A percentile compares a stretch with the other conserved stretches of the same genome.
Conservation (phyloP, 164 flowering plant species). For the Stephania yunnanensis region DNA sequence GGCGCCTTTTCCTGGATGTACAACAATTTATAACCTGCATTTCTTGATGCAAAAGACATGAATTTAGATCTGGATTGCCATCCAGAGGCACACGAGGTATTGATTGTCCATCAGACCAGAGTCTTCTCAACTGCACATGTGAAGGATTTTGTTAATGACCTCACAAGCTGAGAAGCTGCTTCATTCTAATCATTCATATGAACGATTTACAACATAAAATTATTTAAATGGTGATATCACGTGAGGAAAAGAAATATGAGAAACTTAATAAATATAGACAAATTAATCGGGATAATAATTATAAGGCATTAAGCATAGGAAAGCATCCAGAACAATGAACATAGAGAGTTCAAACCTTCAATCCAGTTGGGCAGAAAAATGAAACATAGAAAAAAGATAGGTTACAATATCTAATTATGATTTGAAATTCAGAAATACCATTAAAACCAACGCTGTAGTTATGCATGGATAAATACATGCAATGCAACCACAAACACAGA, state of each 20-base stretch:
- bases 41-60: constrained; percentile 81
- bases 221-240: not conserved
- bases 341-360: not conserved
- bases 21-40: constrained; percentile 92
- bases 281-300: no score
- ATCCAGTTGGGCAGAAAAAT: not conserved
- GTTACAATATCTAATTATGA: not conserved
- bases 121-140: constrained; percentile 68
- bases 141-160: constrained; percentile 15
- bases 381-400: not conserved
- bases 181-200: not conserved
- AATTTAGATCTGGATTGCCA: constrained; percentile 70
- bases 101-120: constrained; percentile 72
- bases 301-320: not conserved
- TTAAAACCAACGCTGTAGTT: not conserved
- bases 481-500: not conserved
- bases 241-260: not conserved
- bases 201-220: not conserved
- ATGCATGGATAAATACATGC: not conserved
- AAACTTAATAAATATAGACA: not conserved
- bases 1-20: constrained; percentile 76
- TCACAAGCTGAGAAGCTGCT: constrained; percentile 1
- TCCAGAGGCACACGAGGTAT: constrained; percentile 70
- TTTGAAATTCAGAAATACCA: not conserved
- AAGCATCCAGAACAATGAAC: not conserved